Evolutionary conservation across 495 filamentous ascomycete species (phyloP), one percentile per base, ranked within the genome.

Genomic region (Diplogelasinospora grovesii): DNA sequence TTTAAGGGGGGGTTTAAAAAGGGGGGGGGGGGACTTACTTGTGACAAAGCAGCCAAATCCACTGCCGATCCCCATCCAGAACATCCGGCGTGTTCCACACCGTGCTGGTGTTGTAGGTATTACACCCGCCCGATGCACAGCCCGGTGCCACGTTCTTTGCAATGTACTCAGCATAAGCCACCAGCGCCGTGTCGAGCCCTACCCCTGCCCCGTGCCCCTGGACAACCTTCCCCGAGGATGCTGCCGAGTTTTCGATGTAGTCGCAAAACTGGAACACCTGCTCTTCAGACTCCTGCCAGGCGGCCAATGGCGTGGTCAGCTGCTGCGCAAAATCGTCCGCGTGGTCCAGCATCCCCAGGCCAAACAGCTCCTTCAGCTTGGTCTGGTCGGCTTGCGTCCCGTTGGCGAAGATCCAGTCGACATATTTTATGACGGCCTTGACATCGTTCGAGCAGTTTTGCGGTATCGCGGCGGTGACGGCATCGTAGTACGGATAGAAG

Each of bases 11-110:
- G 11, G 48, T 71, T 78, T 43, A 61, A 72, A 33, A 79, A 68
- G 1, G 79, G 77, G n/a, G n/a, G n/a, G n/a, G n/a, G n/a, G n/a
- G n/a, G n/a, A n/a, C n/a, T n/a, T n/a, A n/a, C 60, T 82, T 74
- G 50, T 82, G 81, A 60, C 79, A 80, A 22, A 74, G 54, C 49
- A 82, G 61, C 77, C 75, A 81, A 41, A 65, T 54, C 78, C 78
- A 84, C 49, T 81, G 77, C 8, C 73, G 57, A 53, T 78, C n/a
- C n/a, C n/a, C n/a, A n/a, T n/a, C n/a, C n/a, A n/a, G n/a, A n/a
- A n/a, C n/a, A n/a, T n/a, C n/a, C n/a, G n/a, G n/a, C n/a, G n/a
- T n/a, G n/a, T n/a, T n/a, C n/a, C n/a, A n/a, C n/a, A n/a, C n/a
- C n/a, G n/a, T 66, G 35, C 59, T 50, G 5, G 54, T 45, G 50